phyloP scores from a whole-genome alignment of 1,284 basidiomycete species.

The Golubevia pallescens region DNA sequence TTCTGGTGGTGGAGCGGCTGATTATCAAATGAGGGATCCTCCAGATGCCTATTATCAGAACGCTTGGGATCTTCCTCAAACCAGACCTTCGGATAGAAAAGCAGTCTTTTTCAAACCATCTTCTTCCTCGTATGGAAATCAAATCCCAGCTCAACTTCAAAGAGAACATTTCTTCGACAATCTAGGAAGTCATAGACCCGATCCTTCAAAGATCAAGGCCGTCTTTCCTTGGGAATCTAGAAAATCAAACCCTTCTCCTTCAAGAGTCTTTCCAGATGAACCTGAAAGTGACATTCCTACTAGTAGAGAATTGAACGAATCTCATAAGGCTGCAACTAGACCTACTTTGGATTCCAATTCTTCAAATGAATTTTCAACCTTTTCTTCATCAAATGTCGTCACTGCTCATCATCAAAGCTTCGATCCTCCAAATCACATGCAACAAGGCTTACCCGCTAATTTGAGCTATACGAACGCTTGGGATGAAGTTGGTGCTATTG shows the following conservation, averaged over 20 bases:
- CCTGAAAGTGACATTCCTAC: slow-evolving; percentile 12
- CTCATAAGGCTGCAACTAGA: slow-evolving; percentile 8
- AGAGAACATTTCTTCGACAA: slow-evolving; percentile 41
- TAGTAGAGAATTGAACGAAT: slow-evolving; percentile 9
- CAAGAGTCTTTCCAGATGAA: slow-evolving; percentile 44
- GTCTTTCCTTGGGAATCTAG: slow-evolving; percentile 49
- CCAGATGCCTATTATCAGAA: slow-evolving; percentile 40
- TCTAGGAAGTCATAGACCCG: slow-evolving; percentile 30
- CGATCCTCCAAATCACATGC: background rate
- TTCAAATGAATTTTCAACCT: background rate
- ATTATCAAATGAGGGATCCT: slow-evolving; percentile 38
- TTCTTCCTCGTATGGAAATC: too few relatives aligned
- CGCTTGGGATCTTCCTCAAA: slow-evolving; percentile 29
- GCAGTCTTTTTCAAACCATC: slow-evolving; percentile 27
- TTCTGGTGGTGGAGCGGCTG: slow-evolving; percentile 17
- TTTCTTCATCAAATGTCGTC: background rate
- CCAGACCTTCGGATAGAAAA: slow-evolving; percentile 10
- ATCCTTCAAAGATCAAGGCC: slow-evolving; percentile 36
- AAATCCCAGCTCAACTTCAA: slow-evolving; percentile 29
- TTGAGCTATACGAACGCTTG: slow-evolving; percentile 41
- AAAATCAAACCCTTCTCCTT: background rate
- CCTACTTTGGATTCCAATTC: background rate
- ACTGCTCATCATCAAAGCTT: too few relatives aligned
- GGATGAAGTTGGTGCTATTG: slow-evolving; percentile 36
- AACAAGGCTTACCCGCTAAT: slow-evolving; percentile 26